These are phyloP conservation scores for Mycena vitilis DNA, from an alignment of 768 basidiomycete genomes.

Conservation along the genomic window DNA sequence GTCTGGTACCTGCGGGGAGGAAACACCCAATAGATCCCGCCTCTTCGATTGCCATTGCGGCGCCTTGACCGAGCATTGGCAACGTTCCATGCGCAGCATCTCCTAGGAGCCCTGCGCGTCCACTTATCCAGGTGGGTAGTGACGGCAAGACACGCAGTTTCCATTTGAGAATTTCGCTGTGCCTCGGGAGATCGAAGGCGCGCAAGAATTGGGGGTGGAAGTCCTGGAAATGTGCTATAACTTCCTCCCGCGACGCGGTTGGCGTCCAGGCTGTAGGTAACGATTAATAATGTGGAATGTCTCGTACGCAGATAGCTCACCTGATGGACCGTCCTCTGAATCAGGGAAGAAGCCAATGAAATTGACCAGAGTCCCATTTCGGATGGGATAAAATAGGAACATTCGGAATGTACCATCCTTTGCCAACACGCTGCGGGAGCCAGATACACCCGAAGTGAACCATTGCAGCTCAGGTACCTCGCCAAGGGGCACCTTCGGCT, in stretches of 20 bases:
- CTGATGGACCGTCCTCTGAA: conserved; percentile 5
- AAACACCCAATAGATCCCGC: conserved; percentile 20
- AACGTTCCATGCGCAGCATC: conserved; percentile 40
- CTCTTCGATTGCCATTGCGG: conserved; percentile 43
- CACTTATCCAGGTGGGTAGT: conserved; percentile 22
- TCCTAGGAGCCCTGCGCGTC: conserved; percentile 27
- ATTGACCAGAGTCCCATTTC: conserved; percentile 14
- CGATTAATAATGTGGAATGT: background rate
- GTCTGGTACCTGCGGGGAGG: conserved; percentile 23
- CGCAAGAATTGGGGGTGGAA: conserved; percentile 24
- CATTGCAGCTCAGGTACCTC: conserved; percentile 2
- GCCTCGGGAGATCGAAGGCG: conserved; percentile 11
- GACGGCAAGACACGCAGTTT: conserved; percentile 19
- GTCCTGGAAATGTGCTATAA: conserved; percentile 4
- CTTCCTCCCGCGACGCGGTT: conserved; percentile 8
- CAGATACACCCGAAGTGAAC: conserved; percentile 6
- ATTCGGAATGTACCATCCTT: conserved; percentile 11
- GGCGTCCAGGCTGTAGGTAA: background rate
- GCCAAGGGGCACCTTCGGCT: background rate
- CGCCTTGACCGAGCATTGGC: conserved; percentile 40
- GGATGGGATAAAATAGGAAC: conserved; percentile 2
- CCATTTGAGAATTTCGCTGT: conserved; percentile 26
- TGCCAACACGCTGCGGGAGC: background rate
- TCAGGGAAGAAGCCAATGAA: conserved; percentile 11
- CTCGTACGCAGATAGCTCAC: background rate